Conservation (phyloP, 2,329 filamentous ascomycete genomes). For the Colletotrichum sp. region DNA sequence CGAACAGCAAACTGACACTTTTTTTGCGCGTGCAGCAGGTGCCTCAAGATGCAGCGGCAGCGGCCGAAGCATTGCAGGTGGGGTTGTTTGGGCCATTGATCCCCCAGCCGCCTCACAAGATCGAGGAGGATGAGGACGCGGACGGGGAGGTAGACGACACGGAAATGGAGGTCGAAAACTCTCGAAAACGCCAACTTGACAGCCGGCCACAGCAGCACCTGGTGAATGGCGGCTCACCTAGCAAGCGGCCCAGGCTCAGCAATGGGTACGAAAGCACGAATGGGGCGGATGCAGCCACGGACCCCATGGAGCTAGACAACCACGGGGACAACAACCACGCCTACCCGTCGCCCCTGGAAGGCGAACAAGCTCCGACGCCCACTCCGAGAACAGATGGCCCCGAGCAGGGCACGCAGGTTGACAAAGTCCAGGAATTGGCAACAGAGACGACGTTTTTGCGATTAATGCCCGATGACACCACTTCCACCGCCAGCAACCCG, state of each 20-base stretch:
- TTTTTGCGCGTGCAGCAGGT: conserved; percentile 43
- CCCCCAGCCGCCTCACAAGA: conserved; percentile 46
- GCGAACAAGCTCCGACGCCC: conserved; percentile 58
- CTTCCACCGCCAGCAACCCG: conserved; percentile 10
- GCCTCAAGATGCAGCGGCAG: conserved; percentile 51
- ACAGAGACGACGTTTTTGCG: conserved; percentile 66
- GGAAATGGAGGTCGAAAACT: conserved; percentile 45
- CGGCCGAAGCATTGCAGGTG: conserved; percentile 50
- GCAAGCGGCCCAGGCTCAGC: conserved; percentile 64
- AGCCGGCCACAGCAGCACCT: conserved; percentile 47
- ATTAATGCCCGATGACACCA: conserved; percentile 47
- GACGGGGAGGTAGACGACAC: conserved; percentile 41
- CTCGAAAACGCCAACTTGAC: conserved; percentile 57
- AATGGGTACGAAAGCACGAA: conserved; percentile 62
- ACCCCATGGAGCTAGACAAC: conserved; percentile 66
- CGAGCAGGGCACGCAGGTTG: conserved; percentile 68
- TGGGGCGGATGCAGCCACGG: conserved; percentile 48
- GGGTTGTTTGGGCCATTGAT: conserved; percentile 64
- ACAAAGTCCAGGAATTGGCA: conserved; percentile 66
- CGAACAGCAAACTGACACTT: conserved; percentile 40
- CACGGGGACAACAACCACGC: conserved; percentile 60
- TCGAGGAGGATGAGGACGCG: conserved; percentile 38
- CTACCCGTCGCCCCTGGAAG: conserved; percentile 68
- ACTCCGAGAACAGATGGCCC: conserved; percentile 63
- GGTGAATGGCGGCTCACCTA: conserved; percentile 57